Evolutionary conservation across 345 rosid species (phyloP).

Genomic region (Acer saccharum): DNA sequence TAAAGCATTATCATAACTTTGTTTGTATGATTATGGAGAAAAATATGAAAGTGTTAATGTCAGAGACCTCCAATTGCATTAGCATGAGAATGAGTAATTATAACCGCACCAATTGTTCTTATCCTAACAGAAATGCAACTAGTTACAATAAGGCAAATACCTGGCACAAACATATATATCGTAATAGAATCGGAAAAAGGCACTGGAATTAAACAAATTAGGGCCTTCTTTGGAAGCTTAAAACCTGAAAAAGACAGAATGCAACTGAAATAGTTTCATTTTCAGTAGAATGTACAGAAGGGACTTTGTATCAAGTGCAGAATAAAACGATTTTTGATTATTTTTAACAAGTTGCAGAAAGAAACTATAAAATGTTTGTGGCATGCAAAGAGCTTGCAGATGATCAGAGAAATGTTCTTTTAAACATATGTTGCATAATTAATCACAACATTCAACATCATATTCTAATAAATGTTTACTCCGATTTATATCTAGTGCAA

Average conservation of each 20-base stretch:
- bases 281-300: not conserved
- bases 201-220: not conserved
- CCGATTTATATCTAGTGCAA: not conserved
- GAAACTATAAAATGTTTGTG: not conserved
- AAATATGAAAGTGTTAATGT: conserved; percentile 44
- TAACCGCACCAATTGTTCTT: conserved; percentile 97
- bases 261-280: not conserved
- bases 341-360: not conserved
- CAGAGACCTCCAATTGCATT: conserved; percentile 98
- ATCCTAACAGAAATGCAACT: conserved; percentile 76
- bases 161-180: conserved; percentile 18
- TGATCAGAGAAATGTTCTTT: not conserved
- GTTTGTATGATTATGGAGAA: conserved; percentile 18
- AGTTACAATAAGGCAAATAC: conserved; percentile 39
- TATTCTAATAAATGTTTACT: conserved; percentile 2
- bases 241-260: conserved; percentile 7
- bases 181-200: conserved; percentile 27
- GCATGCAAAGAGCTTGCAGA: not conserved
- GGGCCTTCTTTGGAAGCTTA: not conserved
- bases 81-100: conserved; percentile 99
- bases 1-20: conserved; percentile 15
- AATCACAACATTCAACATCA: not conserved
- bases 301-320: not conserved
- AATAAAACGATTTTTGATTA: no score
- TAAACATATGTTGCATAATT: not conserved